A percentile compares a stretch with the other conserved stretches of the same genome.
These are phyloP conservation scores for Perkinsus marinus DNA, from an alignment of 169 alveolate species.

Conservation along the genomic window DNA sequence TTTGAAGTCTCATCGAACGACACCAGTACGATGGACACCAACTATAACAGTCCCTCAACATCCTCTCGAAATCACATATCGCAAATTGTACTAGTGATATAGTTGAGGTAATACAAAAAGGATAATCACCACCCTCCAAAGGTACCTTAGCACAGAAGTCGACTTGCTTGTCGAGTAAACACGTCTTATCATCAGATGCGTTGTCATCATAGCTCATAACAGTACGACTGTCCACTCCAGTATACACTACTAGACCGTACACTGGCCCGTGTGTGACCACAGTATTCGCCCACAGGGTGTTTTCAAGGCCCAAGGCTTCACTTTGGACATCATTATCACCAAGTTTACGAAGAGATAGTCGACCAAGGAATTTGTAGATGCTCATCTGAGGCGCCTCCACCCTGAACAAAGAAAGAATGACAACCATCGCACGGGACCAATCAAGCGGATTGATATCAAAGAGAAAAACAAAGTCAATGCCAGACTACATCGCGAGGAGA, in stretches of 20 bases:
- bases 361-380: conserved; percentile 10
- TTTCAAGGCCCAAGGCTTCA: conserved; percentile 64
- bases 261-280: conserved; percentile 82
- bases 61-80: too few species aligned
- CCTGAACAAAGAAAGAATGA: neutral
- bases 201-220: neutral
- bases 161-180: conserved; percentile 50
- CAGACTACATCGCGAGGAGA: neutral
- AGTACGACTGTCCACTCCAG: conserved; percentile 81
- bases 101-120: too few species aligned
- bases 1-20: neutral
- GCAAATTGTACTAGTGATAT: too few species aligned
- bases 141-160: conserved; percentile 12
- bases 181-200: conserved; percentile 19
- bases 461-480: conserved; percentile 59
- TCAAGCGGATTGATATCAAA: too few species aligned
- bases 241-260: conserved; percentile 76
- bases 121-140: neutral
- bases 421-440: neutral
- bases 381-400: neutral
- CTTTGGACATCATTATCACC: neutral
- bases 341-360: neutral
- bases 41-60: too few species aligned
- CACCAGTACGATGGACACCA: too few species aligned
- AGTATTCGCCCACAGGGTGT: conserved; percentile 89